Evolutionary conservation across 805 yeast genomes (phyloP), one percentile per base, ranked within the genome.

Genomic region (Cyberlindnera mycetangii): DNA sequence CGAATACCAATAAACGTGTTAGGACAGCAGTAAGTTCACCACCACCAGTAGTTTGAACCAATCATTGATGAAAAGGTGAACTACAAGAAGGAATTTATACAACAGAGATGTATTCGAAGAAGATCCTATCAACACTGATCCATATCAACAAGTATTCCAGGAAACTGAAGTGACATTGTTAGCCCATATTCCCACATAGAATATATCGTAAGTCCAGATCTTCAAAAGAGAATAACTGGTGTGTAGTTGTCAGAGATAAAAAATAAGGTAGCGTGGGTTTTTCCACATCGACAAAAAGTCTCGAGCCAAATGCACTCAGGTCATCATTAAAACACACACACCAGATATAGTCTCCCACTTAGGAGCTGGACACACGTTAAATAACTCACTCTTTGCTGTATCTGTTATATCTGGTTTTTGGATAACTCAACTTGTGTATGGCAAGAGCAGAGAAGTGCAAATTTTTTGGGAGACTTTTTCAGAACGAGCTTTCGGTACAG

Each of bases 231-330:
- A 25, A 22, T 22, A 7, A 22, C 10, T 31, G 14, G 11, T 11
- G 7, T 31, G 17, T 20, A 32, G 18, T 9, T 45, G 27, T 81
- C 86, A 81, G 86, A 78, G 77, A 73, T 70, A 71, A 70, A 69
- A 69, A 72, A 66, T 79, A 76, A 89, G 97, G 97, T 89, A 89
- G 97, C 97, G 83, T 78, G 96, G 81, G 74, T 87, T 86, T 87
- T 87, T 89, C 97, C 96, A 89, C 97, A 89, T 76, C 90, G 89
- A 85, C 89, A 74, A 68, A 73, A 75, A 65, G 85, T 85, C 96
- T 89, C 95, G 96, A 89, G 97, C 96, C 97, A 89, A 89, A 89
- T 89, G 97, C 97, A 88, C 96, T 89, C 97, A 49, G 44, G 56
- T 54, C 59, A 54, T 55, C 58, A 51, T 49, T 46, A 36, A 22